Percentiles rank a stretch among this genome's conserved stretches.
Conservation (phyloP, 106 monocot genomes). For the Dendrobium catenatum region DNA sequence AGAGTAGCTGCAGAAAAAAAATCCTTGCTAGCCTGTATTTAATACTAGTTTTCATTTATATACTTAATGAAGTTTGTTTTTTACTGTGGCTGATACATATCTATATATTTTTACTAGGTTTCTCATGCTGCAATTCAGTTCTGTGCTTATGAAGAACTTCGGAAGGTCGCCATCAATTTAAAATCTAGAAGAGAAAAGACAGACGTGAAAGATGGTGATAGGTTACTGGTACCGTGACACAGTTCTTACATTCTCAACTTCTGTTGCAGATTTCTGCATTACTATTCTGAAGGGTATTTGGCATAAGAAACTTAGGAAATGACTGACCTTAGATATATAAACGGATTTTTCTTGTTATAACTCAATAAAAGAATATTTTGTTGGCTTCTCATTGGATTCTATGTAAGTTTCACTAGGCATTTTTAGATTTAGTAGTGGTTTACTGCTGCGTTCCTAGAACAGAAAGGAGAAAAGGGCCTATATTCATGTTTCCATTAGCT, state of each 20-base stretch:
- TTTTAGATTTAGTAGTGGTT: background rate
- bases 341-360: background rate
- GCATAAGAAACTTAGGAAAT: background rate
- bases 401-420: background rate
- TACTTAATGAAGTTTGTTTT: background rate
- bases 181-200: constrained; percentile 36
- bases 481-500: background rate
- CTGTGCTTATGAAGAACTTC: constrained; percentile 89
- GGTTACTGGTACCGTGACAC: constrained; percentile 42
- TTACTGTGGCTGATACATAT: background rate
- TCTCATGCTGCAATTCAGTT: constrained; percentile 62
- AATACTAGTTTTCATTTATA: background rate
- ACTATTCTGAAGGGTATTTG: background rate
- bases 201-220: constrained; percentile 21
- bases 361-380: background rate
- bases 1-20: background rate
- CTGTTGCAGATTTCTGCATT: background rate
- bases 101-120: background rate
- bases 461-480: background rate
- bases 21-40: background rate
- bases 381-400: background rate
- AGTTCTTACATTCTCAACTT: background rate
- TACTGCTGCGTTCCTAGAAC: background rate
- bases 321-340: background rate
- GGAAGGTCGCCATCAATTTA: constrained; percentile 32